Conservation (phyloP, 352 stramenopile genomes). For the Phytophthora palmivora region DNA sequence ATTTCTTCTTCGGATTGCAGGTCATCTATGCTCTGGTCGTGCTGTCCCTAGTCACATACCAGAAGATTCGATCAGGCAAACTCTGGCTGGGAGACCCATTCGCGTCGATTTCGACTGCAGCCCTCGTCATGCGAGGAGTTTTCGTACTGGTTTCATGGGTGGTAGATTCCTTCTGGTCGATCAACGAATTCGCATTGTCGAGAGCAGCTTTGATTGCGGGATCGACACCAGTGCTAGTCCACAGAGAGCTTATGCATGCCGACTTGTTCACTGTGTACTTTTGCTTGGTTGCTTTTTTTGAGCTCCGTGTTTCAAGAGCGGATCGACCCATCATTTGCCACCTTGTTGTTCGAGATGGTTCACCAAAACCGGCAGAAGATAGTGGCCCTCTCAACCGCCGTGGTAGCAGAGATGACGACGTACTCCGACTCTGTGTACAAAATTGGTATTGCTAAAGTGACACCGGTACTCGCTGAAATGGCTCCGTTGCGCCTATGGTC, state of each 20-base stretch:
- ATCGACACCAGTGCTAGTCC: conserved; percentile 12
- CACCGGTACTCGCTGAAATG: conserved; percentile 12
- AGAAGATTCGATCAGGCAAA: conserved; percentile 35
- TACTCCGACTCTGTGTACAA: conserved; percentile 15
- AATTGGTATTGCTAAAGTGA: conserved; percentile 20
- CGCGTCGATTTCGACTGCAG: conserved; percentile 35
- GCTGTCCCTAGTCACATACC: conserved; percentile 36
- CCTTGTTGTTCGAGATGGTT: conserved; percentile 26
- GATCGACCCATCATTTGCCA: conserved; percentile 28
- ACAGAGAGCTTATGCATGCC: conserved; percentile 39
- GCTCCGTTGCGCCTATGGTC: conserved; percentile 27
- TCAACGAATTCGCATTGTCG: conserved; percentile 40
- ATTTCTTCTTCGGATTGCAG: conserved; percentile 44
- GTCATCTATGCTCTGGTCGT: conserved; percentile 34
- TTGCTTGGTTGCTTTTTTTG: conserved; percentile 20
- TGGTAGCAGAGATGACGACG: conserved; percentile 10
- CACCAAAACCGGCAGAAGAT: conserved; percentile 16
- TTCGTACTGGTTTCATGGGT: conserved; percentile 34
- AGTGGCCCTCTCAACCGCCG: conserved; percentile 2
- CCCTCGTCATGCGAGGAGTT: conserved; percentile 25
- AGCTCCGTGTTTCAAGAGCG: conserved; percentile 28
- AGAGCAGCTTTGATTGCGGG: conserved; percentile 18
- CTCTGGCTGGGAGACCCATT: conserved; percentile 52
- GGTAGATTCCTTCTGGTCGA: conserved; percentile 47
- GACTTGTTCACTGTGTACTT: conserved; percentile 35